Conservation (phyloP, 768 basidiomycete genomes). For the Xerocomellus intermedius region DNA sequence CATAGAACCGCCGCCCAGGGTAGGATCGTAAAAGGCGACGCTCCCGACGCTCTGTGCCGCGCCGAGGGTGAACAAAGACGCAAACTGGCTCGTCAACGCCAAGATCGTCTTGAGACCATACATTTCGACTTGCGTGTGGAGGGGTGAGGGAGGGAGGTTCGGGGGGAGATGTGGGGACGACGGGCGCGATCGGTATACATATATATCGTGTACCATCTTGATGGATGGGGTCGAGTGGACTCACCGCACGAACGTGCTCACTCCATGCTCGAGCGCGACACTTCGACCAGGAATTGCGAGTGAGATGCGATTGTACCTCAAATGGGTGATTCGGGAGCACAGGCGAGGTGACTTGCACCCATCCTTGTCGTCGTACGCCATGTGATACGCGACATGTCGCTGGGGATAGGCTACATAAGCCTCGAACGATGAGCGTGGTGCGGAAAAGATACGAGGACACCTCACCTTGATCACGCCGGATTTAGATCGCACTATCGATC, state of each 20-base stretch:
- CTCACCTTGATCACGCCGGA: background rate
- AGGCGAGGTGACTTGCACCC: background rate
- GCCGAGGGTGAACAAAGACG: background rate
- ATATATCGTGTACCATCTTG: background rate
- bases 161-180: background rate
- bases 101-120: background rate
- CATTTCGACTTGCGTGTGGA: slow-evolving; percentile 4
- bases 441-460: background rate
- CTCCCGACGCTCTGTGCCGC: background rate
- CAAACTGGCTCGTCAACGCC: background rate
- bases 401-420: background rate
- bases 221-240: background rate
- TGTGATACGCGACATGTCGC: too few species aligned
- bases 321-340: background rate
- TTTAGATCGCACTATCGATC: background rate
- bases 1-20: slow-evolving; percentile 41
- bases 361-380: background rate
- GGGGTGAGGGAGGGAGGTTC: background rate
- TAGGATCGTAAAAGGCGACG: slow-evolving; percentile 37
- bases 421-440: background rate
- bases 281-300: too few species aligned
- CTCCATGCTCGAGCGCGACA: background rate
- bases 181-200: background rate
- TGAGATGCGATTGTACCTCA: background rate
- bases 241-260: background rate